Evolutionary conservation across 225 moss, liverwort and hornwort species (phyloP), one percentile per base, ranked within the genome.

Genomic region (Marchantia polymorpha): DNA sequence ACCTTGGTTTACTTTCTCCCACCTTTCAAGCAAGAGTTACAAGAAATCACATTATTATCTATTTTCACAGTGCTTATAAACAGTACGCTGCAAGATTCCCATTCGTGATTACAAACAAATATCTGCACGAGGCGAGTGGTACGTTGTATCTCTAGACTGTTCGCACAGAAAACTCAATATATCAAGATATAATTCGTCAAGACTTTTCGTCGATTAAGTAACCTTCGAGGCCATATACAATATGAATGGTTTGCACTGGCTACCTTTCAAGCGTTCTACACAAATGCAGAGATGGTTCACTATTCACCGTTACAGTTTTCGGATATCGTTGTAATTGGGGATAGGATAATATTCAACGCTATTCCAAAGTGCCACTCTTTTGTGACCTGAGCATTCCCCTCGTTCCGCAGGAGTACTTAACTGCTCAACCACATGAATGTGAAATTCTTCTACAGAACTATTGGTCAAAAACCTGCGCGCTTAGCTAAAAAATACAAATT

Each of bases 401-500:
- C 23, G 64, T 75, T 64, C 31, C 14, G 48, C 76, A 20, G 63
- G 76, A 77, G 46, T 77, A 47, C 14, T 30, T 11, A n/a, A 60
- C 31, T 47, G 63, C 64, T 58, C 76, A 49, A 49, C 14, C 64
- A 61, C 76, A 77, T 75, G 75, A 77, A 77, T 61, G 23, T 23
- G 64, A 27, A 74, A 50, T 47, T 52, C 61, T 77, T 47, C 76
- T 77, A 77, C 61, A 64, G 63, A 61, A 49, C 61, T 77, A 77
- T 9, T 63, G 76, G 76, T 77, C 76, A 77, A 77, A 77, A 77
- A 77, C 76, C 76, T 77, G 26, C n/a, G 75, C 30, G 75, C 58
- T 27, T 30, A 60, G 76, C 76, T 77, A 61, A 48, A 74, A 49
- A 77, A 39, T 61, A 77, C 76, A 77, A 77, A 47, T 46, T 30